These are phyloP conservation scores for Camellia japonica DNA, from an alignment of 148 eudicot genomes.

Conservation along the genomic window DNA sequence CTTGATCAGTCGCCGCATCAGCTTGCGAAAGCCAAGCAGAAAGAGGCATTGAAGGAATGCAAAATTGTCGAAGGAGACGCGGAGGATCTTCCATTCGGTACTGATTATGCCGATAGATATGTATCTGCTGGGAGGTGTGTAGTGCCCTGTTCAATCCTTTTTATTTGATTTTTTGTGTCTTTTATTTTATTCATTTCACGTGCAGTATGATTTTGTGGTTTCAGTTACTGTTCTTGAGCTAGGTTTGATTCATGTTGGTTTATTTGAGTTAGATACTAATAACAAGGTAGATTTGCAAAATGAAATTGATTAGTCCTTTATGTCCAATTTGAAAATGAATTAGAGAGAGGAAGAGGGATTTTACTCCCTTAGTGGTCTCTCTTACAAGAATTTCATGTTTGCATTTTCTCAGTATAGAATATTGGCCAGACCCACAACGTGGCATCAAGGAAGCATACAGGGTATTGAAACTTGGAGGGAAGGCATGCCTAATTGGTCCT, in stretches of 20 bases:
- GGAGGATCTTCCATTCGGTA: conserved; percentile 83
- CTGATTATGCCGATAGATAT: conserved; percentile 92
- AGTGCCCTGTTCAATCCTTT: background rate
- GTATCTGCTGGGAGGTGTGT: conserved; percentile 94
- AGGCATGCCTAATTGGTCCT: conserved; percentile 91
- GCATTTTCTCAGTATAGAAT: conserved; percentile 66
- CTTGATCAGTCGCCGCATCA: conserved; percentile 95
- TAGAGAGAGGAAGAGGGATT: background rate
- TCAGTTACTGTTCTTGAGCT: no score
- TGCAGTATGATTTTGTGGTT: background rate
- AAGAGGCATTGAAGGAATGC: conserved; percentile 84
- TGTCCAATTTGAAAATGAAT: background rate
- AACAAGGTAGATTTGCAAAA: background rate
- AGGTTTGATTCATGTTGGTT: background rate
- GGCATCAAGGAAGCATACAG: conserved; percentile 98
- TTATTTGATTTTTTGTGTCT: background rate
- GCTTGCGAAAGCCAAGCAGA: conserved; percentile 78
- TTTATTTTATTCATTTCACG: background rate
- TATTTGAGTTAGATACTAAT: background rate
- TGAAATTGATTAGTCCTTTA: background rate
- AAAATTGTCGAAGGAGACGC: conserved; percentile 86
- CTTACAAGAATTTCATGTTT: conserved; percentile 7
- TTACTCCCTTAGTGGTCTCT: background rate
- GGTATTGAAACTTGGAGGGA: conserved; percentile 78
- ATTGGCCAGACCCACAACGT: conserved; percentile 98